These are phyloP conservation scores for Hordeum pubiflorum DNA, from an alignment of 202 grass and related monocot species.

Conservation along the genomic window DNA sequence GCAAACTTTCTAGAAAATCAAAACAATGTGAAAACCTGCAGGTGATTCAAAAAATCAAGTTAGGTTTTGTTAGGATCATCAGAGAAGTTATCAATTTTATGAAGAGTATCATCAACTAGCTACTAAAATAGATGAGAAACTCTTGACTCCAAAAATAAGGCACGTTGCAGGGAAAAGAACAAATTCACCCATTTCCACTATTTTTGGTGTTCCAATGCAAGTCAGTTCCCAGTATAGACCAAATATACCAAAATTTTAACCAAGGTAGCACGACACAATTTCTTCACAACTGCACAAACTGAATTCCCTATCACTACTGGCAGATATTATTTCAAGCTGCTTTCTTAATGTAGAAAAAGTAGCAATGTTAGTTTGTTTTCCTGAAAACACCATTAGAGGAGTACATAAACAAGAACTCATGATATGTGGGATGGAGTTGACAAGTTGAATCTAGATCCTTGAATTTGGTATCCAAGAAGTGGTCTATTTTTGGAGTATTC, in stretches of 20 bases:
- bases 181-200: background rate
- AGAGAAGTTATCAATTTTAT: background rate
- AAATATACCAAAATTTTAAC: background rate
- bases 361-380: background rate
- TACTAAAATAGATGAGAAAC: background rate
- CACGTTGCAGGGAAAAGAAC: background rate
- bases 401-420: background rate
- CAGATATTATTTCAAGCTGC: background rate
- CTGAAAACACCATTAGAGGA: background rate
- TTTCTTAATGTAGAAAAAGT: background rate
- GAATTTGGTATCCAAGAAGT: background rate
- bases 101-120: background rate
- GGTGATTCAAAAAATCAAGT: conserved; percentile 22
- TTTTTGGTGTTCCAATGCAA: conserved; percentile 14
- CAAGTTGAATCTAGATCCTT: background rate
- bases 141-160: background rate
- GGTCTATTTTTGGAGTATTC: background rate
- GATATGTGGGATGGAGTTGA: background rate
- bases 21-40: conserved; percentile 90
- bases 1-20: conserved; percentile 53
- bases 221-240: conserved; percentile 3
- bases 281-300: background rate
- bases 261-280: background rate
- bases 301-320: background rate
- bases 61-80: conserved; percentile 1